These are phyloP conservation scores for Knoxdaviesia capensis DNA, from an alignment of 2,329 filamentous ascomycete species.

Conservation along the genomic window DNA sequence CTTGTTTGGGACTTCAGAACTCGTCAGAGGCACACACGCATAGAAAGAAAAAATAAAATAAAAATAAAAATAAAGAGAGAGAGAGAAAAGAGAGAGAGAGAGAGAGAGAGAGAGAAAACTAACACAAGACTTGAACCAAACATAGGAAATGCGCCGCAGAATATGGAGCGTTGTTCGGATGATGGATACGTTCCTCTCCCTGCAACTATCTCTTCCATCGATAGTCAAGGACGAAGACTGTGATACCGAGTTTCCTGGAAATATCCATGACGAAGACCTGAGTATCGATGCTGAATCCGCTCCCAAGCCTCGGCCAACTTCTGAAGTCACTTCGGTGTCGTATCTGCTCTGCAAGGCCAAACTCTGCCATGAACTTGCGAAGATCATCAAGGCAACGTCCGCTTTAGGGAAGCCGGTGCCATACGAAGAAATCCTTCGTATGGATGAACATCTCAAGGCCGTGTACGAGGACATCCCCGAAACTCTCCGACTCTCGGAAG, in stretches of 20 bases:
- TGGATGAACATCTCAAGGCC: constrained; percentile 40
- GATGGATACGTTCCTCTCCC: constrained; percentile 58
- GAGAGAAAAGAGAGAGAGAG: no score
- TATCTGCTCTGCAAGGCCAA: constrained; percentile 61
- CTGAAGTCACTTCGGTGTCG: constrained; percentile 54
- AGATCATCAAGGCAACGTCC: constrained; percentile 46
- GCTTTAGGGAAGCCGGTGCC: constrained; percentile 31
- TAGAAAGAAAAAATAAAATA: no score
- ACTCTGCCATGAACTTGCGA: constrained; percentile 47
- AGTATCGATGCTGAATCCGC: constrained; percentile 45
- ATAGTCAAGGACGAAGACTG: constrained; percentile 60
- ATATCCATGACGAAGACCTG: constrained; percentile 67
- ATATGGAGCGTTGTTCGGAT: constrained; percentile 54
- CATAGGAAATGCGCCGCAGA: constrained; percentile 47
- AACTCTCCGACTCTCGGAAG: constrained; percentile 54
- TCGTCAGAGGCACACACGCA: no score
- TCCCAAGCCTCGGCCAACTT: constrained; percentile 44
- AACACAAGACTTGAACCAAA: neutral
- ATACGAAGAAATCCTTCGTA: constrained; percentile 44
- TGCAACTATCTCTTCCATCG: constrained; percentile 43
- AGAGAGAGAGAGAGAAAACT: neutral
- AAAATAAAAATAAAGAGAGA: no score
- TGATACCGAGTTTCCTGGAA: constrained; percentile 55
- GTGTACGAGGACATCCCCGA: constrained; percentile 48
- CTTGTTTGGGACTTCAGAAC: neutral